Evolutionary conservation across 345 rosid species (phyloP).

Genomic region (Capsella bursapastoris): DNA sequence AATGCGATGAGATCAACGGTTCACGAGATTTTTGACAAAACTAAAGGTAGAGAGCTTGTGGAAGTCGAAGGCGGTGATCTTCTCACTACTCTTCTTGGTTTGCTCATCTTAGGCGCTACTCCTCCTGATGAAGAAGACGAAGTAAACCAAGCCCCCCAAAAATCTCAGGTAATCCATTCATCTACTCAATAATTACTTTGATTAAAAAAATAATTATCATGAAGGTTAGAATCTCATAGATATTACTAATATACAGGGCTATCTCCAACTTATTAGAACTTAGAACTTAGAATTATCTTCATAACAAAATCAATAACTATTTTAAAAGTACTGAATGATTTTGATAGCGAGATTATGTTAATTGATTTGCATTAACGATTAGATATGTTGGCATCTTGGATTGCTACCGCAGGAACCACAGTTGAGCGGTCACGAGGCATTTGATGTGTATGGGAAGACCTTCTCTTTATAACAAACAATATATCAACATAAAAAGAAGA

Average conservation of each 20-base stretch:
- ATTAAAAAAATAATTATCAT: background rate
- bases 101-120: constrained; percentile 58
- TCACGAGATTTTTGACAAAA: constrained; percentile 46
- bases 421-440: constrained; percentile 62
- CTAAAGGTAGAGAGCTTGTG: constrained; percentile 43
- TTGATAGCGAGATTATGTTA: background rate
- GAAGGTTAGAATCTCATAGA: background rate
- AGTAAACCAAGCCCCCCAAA: constrained; percentile 25
- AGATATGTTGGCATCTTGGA: background rate
- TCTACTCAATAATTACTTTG: constrained; percentile 12
- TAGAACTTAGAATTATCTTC: too few species aligned
- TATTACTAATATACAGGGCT: background rate
- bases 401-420: constrained; percentile 84
- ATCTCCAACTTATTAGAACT: too few species aligned
- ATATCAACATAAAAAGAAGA: background rate
- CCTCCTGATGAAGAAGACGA: constrained; percentile 26
- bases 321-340: background rate
- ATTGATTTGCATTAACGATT: background rate
- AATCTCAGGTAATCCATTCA: constrained; percentile 48
- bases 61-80: constrained; percentile 48
- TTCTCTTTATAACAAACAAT: constrained; percentile 49
- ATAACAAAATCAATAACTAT: too few species aligned
- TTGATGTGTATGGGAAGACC: constrained; percentile 66
- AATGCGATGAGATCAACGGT: constrained; percentile 81
- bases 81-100: constrained; percentile 61